A percentile compares a stretch with the other conserved stretches of the same genome.
Evolutionary conservation across 306 rosid species (phyloP).

Genomic region (Glycine tomentella): DNA sequence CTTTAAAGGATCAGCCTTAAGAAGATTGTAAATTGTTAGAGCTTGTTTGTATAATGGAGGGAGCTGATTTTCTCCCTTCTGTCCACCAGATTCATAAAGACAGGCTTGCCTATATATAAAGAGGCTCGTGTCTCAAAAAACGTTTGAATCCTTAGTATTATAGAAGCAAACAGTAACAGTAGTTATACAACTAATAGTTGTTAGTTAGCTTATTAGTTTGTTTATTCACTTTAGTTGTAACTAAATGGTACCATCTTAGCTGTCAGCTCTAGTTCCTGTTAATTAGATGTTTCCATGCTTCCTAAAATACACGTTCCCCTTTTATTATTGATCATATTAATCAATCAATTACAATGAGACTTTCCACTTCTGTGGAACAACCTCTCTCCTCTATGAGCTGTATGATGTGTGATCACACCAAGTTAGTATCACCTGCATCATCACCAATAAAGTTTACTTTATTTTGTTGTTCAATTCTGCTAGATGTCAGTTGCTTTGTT

Average conservation of each 20-base stretch:
- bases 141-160: constrained; percentile 4
- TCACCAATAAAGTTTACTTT: neutral
- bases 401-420: neutral
- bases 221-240: neutral
- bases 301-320: neutral
- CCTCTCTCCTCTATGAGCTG: neutral
- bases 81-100: neutral
- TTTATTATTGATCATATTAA: neutral
- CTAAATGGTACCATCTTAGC: neutral
- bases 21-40: neutral
- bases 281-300: neutral
- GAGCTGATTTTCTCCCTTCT: neutral
- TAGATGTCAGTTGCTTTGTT: constrained; percentile 15
- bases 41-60: constrained; percentile 12
- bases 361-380: neutral
- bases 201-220: neutral
- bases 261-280: neutral
- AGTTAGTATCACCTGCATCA: neutral
- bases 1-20: constrained; percentile 11
- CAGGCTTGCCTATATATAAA: neutral
- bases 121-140: neutral
- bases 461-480: constrained; percentile 19
- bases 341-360: neutral
- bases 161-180: constrained; percentile 12
- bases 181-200: neutral